Conservation (phyloP, 257 asterid species). For the Gynochthodes officinalis region DNA sequence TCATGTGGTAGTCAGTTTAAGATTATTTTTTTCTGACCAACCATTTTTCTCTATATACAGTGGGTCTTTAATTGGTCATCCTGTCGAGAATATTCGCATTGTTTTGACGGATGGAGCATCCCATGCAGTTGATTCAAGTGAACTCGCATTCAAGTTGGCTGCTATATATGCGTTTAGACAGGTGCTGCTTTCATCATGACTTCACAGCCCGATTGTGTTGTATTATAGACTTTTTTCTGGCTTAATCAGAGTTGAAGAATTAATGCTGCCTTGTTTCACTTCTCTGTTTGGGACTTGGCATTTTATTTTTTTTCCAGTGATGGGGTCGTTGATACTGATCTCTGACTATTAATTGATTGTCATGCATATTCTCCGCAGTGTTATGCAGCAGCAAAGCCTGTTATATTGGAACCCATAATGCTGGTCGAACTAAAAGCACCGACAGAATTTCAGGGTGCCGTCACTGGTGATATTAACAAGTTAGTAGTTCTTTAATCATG, state of each 20-base stretch:
- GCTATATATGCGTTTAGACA: constrained; percentile 96
- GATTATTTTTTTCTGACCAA: neutral
- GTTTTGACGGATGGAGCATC: constrained; percentile 89
- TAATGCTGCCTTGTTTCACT: neutral
- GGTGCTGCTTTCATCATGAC: constrained; percentile 40
- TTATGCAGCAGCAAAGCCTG: constrained; percentile 75
- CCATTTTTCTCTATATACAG: constrained; percentile 44
- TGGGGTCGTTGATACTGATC: neutral
- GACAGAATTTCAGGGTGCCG: constrained; percentile 88
- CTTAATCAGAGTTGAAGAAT: neutral
- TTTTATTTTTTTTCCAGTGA: neutral
- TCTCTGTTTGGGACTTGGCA: neutral
- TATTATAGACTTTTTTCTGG: neutral
- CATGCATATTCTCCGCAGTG: constrained; percentile 37
- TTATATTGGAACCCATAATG: constrained; percentile 96
- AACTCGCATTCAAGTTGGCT: constrained; percentile 97
- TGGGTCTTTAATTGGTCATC: constrained; percentile 98
- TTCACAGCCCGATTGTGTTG: too few relatives aligned
- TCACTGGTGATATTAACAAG: constrained; percentile 96
- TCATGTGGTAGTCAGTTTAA: neutral
- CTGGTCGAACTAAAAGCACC: constrained; percentile 86
- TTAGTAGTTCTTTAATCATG: constrained; percentile 29
- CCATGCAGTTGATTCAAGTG: constrained; percentile 99
- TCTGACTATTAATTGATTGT: constrained; percentile 3
- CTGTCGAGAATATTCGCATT: constrained; percentile 86